Evolutionary conservation across 805 yeast genomes (phyloP).

Genomic region (Helenozyma rhizophorensis): DNA sequence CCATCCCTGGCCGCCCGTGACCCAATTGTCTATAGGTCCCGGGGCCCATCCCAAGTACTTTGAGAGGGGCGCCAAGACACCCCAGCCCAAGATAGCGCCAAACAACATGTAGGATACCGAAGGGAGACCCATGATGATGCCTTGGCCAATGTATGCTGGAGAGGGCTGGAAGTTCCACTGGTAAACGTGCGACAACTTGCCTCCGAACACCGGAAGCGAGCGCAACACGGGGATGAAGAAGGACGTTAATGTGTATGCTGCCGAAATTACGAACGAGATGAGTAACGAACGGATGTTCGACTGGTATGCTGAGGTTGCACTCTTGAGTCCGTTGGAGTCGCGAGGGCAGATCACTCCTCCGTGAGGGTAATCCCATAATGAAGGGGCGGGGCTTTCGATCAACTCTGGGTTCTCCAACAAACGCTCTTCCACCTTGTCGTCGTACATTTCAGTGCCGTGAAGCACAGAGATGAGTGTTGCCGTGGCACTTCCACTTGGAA

Average conservation of each 20-base stretch:
- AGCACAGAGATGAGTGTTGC: conserved; percentile 88
- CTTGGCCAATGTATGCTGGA: conserved; percentile 97
- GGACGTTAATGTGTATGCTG: conserved; percentile 65
- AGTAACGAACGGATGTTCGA: conserved; percentile 59
- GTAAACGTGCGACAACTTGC: conserved; percentile 52
- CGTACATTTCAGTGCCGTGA: conserved; percentile 59
- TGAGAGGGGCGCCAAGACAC: conserved; percentile 76
- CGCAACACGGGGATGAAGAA: conserved; percentile 70
- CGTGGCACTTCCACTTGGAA: conserved; percentile 95
- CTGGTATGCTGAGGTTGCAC: conserved; percentile 30
- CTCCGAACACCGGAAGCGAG: conserved; percentile 74
- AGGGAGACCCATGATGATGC: conserved; percentile 93
- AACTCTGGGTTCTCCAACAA: background rate
- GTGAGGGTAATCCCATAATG: conserved; percentile 1
- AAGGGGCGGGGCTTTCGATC: conserved; percentile 1
- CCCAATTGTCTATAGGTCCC: conserved; percentile 89
- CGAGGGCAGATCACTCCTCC: conserved; percentile 16
- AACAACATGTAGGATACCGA: conserved; percentile 88
- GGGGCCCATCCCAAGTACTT: conserved; percentile 77
- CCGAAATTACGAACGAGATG: conserved; percentile 62
- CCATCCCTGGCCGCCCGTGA: conserved; percentile 95
- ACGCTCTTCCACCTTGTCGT: conserved; percentile 21
- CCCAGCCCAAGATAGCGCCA: conserved; percentile 93
- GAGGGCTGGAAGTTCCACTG: conserved; percentile 92
- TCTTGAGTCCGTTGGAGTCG: conserved; percentile 11